These are phyloP conservation scores for Apophysomyces variabilis DNA, from an alignment of 371 early-diverging fungal species.

Conservation along the genomic window DNA sequence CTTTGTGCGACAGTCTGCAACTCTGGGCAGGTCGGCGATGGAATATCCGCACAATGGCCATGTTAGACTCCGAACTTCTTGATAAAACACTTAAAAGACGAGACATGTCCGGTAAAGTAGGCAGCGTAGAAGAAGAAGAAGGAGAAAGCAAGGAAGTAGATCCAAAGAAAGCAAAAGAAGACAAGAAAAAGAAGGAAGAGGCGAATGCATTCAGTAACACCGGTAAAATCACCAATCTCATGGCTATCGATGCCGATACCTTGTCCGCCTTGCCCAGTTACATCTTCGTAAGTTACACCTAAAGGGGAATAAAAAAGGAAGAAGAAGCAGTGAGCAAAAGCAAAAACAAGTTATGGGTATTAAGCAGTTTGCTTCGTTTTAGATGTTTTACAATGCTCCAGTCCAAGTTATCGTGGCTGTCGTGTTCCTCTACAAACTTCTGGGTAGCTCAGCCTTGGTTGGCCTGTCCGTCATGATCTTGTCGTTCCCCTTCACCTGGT, in stretches of 20 bases:
- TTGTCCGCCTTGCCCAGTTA: conserved; percentile 46
- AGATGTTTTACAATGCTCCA: conserved; percentile 56
- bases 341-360: background rate
- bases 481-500: conserved; percentile 62
- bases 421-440: conserved; percentile 51
- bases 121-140: conserved; percentile 22
- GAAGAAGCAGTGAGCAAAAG: background rate
- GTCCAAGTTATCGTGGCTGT: conserved; percentile 55
- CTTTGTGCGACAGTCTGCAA: conserved; percentile 45
- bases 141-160: conserved; percentile 13
- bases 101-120: conserved; percentile 50
- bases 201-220: conserved; percentile 28
- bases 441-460: conserved; percentile 57
- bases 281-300: conserved; percentile 36
- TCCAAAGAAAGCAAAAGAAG: conserved; percentile 14
- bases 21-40: conserved; percentile 55
- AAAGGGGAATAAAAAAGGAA: background rate
- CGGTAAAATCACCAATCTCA: conserved; percentile 84
- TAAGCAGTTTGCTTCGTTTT: background rate
- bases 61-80: conserved; percentile 59
- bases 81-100: conserved; percentile 54
- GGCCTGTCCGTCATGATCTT: conserved; percentile 55
- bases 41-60: conserved; percentile 47
- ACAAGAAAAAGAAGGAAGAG: conserved; percentile 20
- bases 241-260: conserved; percentile 78